Conservation (phyloP, 1,284 basidiomycete species). For the Ustilago sp. region DNA sequence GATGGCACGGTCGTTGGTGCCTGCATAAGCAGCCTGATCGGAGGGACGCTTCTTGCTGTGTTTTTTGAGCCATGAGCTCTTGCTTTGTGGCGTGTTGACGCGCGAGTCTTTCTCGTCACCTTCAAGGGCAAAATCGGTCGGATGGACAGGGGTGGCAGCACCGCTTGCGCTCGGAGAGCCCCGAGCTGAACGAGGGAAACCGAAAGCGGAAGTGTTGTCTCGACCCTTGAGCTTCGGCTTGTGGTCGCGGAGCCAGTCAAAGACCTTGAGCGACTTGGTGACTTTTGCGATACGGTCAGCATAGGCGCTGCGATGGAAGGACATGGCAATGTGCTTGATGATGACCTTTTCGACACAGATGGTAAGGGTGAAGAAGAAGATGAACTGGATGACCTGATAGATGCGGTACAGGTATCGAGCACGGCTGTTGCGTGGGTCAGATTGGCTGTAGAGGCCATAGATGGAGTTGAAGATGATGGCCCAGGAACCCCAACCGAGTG, state of each 20-base stretch:
- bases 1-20: conserved; percentile 33
- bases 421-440: conserved; percentile 38
- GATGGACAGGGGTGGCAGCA: conserved; percentile 28
- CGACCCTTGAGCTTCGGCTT: conserved; percentile 74
- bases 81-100: conserved; percentile 23
- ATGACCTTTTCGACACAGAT: conserved; percentile 64
- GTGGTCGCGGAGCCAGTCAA: conserved; percentile 79
- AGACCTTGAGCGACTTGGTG: conserved; percentile 74
- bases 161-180: conserved; percentile 47
- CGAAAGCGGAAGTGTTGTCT: conserved; percentile 70
- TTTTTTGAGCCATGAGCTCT: conserved; percentile 52
- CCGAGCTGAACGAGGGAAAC: conserved; percentile 70
- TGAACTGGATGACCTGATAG: conserved; percentile 66
- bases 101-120: conserved; percentile 15
- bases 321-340: conserved; percentile 65
- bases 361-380: conserved; percentile 66
- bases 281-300: conserved; percentile 78
- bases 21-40: conserved; percentile 20
- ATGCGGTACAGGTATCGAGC: conserved; percentile 63
- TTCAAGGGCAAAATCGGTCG: conserved; percentile 34
- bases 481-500: conserved; percentile 64
- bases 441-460: conserved; percentile 59
- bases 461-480: conserved; percentile 66
- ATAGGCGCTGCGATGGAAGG: conserved; percentile 81
- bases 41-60: conserved; percentile 60